Percentiles rank a stretch among this genome's conserved stretches.
Conservation (phyloP, 306 rosid genomes). For the Cicer bijugum region DNA sequence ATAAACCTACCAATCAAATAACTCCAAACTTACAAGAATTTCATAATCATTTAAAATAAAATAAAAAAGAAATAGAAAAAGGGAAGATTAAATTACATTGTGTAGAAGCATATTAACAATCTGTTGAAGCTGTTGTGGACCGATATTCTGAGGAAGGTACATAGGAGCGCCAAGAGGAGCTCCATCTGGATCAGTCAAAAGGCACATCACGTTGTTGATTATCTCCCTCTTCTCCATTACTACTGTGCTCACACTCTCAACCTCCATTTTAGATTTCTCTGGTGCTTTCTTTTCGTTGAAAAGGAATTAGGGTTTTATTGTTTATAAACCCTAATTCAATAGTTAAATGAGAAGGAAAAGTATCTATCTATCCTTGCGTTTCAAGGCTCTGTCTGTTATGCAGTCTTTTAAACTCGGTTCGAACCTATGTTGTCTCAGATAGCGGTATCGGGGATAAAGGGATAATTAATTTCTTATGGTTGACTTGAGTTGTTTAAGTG, state of each 20-base stretch:
- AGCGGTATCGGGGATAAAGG: no score
- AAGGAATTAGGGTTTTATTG: no score
- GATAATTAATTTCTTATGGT: no score
- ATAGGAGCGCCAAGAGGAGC: constrained; percentile 63
- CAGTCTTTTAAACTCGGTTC: no score
- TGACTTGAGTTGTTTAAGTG: no score
- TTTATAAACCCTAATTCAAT: no score
- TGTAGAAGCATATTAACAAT: constrained; percentile 75
- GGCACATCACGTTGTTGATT: constrained; percentile 66
- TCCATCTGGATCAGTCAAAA: constrained; percentile 74
- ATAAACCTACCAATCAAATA: constrained; percentile 19
- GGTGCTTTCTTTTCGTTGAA: no score
- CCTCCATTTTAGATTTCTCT: constrained; percentile 38
- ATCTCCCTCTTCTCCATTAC: constrained; percentile 43
- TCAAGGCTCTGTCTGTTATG: no score
- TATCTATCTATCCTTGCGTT: no score
- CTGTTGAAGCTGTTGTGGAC: constrained; percentile 75
- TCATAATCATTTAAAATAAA: constrained; percentile 1
- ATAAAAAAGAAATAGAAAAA: background rate
- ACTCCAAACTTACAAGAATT: constrained; percentile 35
- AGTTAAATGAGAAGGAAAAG: no score
- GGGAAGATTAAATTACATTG: constrained; percentile 51
- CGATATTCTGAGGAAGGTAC: constrained; percentile 74
- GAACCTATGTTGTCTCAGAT: no score
- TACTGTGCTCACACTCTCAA: constrained; percentile 38